A percentile compares a stretch with the other conserved stretches of the same genome.
Conservation (phyloP, 305 asterid species). For the Fraxinus nigra region DNA sequence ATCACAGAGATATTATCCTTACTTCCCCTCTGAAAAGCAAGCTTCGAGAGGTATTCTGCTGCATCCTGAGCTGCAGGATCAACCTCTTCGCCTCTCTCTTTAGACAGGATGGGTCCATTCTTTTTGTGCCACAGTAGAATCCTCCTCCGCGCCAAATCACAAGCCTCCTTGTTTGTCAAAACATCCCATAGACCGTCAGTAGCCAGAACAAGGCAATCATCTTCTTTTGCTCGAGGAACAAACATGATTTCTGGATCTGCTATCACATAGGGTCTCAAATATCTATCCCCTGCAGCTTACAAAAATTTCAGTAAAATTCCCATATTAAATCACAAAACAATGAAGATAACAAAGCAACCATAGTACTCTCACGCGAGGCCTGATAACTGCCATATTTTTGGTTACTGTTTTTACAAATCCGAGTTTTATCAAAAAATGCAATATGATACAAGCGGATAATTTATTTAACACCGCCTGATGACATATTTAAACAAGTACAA, state of each 20-base stretch:
- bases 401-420: neutral
- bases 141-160: conserved; percentile 69
- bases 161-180: conserved; percentile 70
- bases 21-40: conserved; percentile 85
- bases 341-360: neutral
- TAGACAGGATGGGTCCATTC: conserved; percentile 36
- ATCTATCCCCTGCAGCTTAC: conserved; percentile 60
- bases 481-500: neutral
- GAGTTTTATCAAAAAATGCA: neutral
- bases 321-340: neutral
- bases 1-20: conserved; percentile 75
- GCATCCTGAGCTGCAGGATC: conserved; percentile 90
- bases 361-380: neutral
- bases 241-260: conserved; percentile 74
- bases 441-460: neutral
- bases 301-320: neutral
- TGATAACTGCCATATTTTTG: neutral
- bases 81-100: conserved; percentile 40
- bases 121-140: conserved; percentile 79
- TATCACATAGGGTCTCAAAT: conserved; percentile 70
- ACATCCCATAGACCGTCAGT: conserved; percentile 95
- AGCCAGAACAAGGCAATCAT: conserved; percentile 78
- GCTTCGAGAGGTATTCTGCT: conserved; percentile 60
- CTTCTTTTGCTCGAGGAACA: conserved; percentile 64
- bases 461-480: neutral